Evolutionary conservation across 495 filamentous ascomycete genomes (phyloP).

Genomic region (Hypoxylon trugodes): DNA sequence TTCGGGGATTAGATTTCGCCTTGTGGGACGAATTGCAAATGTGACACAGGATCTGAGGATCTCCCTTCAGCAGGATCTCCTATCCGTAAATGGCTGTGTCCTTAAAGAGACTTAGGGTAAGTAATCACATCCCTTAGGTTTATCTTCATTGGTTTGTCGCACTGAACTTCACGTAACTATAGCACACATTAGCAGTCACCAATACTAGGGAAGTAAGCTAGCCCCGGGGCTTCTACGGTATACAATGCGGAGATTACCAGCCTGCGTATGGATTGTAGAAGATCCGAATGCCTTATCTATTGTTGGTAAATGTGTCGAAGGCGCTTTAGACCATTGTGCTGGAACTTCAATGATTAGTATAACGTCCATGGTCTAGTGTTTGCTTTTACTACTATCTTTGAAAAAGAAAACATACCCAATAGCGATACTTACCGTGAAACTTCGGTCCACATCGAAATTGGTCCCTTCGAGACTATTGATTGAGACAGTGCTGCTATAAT

Average conservation of each 20-base stretch:
- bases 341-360: slow-evolving; percentile 6
- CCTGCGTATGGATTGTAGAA: too few species aligned
- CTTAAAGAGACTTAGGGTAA: not conserved
- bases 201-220: not conserved
- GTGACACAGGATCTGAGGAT: not conserved
- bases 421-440: not conserved
- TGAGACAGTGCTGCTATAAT: slow-evolving; percentile 20
- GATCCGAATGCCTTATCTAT: not conserved
- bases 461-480: not conserved
- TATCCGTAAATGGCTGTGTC: not conserved
- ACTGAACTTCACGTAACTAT: not conserved
- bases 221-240: not conserved
- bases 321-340: not conserved
- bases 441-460: slow-evolving; percentile 5
- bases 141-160: slow-evolving; percentile 5
- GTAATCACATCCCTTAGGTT: not conserved
- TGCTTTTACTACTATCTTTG: slow-evolving; percentile 2
- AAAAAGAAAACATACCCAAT: slow-evolving; percentile 14
- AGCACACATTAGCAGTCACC: not conserved
- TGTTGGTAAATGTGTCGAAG: not conserved
- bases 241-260: slow-evolving; percentile 2
- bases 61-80: not conserved
- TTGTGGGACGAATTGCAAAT: not conserved
- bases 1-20: not conserved
- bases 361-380: not conserved